A percentile compares a stretch with the other conserved stretches of the same genome.
These are phyloP conservation scores for Phytophthora meadii DNA, from an alignment of 352 stramenopile genomes.

Conservation along the genomic window DNA sequence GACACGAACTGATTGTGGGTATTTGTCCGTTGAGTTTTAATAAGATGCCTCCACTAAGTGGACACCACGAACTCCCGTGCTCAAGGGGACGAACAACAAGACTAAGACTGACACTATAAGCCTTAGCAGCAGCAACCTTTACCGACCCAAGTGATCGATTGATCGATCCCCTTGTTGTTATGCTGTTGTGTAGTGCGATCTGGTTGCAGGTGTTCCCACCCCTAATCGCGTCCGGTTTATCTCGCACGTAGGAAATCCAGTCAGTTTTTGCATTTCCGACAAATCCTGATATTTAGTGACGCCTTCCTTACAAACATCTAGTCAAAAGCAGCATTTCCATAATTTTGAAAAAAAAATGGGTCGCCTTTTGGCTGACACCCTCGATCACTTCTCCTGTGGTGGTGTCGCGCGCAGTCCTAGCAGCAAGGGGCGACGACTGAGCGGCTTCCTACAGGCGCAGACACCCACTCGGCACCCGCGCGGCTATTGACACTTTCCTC, in stretches of 20 bases:
- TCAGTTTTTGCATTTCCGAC: constrained; percentile 25
- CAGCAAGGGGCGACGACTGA: constrained; percentile 1
- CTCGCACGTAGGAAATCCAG: constrained; percentile 35
- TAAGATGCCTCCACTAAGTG: too few species aligned
- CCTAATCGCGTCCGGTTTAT: constrained; percentile 18
- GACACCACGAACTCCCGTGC: neutral
- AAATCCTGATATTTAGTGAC: constrained; percentile 1
- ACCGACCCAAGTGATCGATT: neutral
- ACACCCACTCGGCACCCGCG: constrained; percentile 2
- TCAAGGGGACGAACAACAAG: neutral
- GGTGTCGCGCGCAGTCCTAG: constrained; percentile 21
- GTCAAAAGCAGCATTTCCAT: neutral
- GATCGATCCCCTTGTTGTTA: neutral
- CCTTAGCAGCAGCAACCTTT: neutral
- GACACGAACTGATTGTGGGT: neutral
- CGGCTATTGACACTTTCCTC: neutral
- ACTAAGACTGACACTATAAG: neutral
- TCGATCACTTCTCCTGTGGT: constrained; percentile 42
- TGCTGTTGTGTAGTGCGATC: neutral
- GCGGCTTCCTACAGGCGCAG: constrained; percentile 18
- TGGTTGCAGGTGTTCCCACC: constrained; percentile 16
- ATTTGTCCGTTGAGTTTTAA: neutral
- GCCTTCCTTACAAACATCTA: too few species aligned
- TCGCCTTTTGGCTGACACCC: neutral
- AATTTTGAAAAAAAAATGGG: neutral